Evolutionary conservation across 2,329 filamentous ascomycete genomes (phyloP), one percentile per base, ranked within the genome.

Genomic region (Ascochyta lentis): DNA sequence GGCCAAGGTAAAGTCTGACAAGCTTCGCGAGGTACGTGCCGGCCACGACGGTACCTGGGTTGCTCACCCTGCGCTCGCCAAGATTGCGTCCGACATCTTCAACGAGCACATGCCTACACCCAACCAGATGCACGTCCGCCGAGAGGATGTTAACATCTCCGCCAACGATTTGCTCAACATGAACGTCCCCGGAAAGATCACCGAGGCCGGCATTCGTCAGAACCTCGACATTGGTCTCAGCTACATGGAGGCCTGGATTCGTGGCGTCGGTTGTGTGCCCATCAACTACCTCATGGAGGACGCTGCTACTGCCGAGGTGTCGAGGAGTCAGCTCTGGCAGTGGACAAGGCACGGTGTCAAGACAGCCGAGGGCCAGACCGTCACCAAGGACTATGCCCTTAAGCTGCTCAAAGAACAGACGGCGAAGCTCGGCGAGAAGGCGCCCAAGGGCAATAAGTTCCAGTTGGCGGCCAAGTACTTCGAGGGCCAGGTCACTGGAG

Each of bases 241-340:
- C 47, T 99, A 99, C 80, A 99, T 98, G 94, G 95, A 99, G 80
- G 95, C 92, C 59, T 99, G 95, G 95, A 83, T 98, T 58, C 89
- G 93, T 60, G 95, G 94, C 31, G 85, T 98, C 22, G 95, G 95
- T 54, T 99, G 95, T 70, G 93, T 98, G 49, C 95, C 95, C 44
- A 97, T 98, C 80, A 97, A 98, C 83, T 96, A 89, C 77, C 84
- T 98, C 52, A 98, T 98, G 94, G 95, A 99, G 81, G 95, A 98
- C 68, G 95, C 95, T 16, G 95, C 95, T 23, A 99, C 95, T 1
- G 95, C 95, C 45, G 95, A 99, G 78, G 95, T 99, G 5, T 96
- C 91, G 53, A 89, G 95, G 69, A 91, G 87, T 66, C 95, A 99
- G 82, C 84, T 99, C 41, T 96, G 94, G 94, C 95, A 99, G 77